Percentiles rank a stretch among this genome's conserved stretches.
Evolutionary conservation across 2,329 filamentous ascomycete genomes (phyloP).

Genomic region (Hymenoscyphus infarciens): DNA sequence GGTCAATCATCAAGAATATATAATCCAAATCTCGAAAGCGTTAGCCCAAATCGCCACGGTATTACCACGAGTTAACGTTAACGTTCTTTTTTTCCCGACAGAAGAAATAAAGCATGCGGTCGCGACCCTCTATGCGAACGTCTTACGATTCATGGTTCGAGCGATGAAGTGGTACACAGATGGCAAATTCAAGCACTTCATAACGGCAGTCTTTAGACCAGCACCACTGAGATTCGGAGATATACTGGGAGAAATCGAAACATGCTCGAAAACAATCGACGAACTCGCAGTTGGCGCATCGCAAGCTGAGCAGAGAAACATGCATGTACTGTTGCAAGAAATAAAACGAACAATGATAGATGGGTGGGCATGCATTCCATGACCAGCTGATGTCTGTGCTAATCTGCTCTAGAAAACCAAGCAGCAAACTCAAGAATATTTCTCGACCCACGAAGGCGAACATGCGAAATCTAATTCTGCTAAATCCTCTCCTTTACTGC

Average conservation of each 20-base stretch:
- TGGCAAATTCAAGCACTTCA: slow-evolving; percentile 21
- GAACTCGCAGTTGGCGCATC: neutral
- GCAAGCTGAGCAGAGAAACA: slow-evolving; percentile 3
- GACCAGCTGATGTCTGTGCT: neutral
- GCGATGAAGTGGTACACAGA: slow-evolving; percentile 33
- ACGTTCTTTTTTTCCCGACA: slow-evolving; percentile 26
- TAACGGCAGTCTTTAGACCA: slow-evolving; percentile 26
- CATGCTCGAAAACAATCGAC: neutral
- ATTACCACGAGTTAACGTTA: slow-evolving; percentile 15
- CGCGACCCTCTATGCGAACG: slow-evolving; percentile 27
- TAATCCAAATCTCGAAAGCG: slow-evolving; percentile 10
- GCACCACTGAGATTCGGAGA: slow-evolving; percentile 25
- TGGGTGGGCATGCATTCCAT: neutral
- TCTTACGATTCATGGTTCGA: slow-evolving; percentile 30
- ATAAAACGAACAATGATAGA: neutral
- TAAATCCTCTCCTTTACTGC: slow-evolving; percentile 14
- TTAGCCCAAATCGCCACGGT: slow-evolving; percentile 13
- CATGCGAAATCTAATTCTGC: slow-evolving; percentile 13
- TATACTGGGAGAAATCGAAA: slow-evolving; percentile 12
- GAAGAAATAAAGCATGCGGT: slow-evolving; percentile 24
- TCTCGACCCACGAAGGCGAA: slow-evolving; percentile 1
- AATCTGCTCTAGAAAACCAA: neutral
- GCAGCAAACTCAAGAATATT: neutral
- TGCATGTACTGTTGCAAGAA: slow-evolving; percentile 4
- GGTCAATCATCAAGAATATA: slow-evolving; percentile 16